Percentiles rank a stretch among this genome's conserved stretches.
Evolutionary conservation across 129 eudicot species (phyloP).

Genomic region (Ambrosia artemisiifolia): DNA sequence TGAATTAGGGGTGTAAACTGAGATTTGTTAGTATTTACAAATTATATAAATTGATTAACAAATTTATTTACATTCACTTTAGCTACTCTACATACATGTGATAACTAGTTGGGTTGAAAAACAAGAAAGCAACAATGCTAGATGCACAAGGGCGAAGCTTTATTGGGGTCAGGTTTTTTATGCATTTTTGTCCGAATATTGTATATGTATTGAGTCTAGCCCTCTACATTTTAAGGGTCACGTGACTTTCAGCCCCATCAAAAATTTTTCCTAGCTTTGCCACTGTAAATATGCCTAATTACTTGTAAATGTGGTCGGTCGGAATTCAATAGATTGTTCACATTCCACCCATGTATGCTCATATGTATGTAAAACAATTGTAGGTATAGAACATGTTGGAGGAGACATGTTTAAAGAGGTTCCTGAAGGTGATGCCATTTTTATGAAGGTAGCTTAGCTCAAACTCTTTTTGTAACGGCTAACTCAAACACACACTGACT

Average conservation of each 20-base stretch:
- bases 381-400: slow-evolving; percentile 43
- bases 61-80: too few species aligned
- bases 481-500: too few species aligned
- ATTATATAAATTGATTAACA: too few species aligned
- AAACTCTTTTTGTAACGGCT: not conserved
- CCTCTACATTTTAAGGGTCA: too few species aligned
- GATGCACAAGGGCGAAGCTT: too few species aligned
- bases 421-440: slow-evolving; percentile 47
- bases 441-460: slow-evolving; percentile 48
- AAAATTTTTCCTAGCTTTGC: too few species aligned
- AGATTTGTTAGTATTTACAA: too few species aligned
- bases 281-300: not conserved
- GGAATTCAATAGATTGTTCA: not conserved
- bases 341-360: not conserved
- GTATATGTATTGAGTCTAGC: too few species aligned
- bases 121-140: not conserved
- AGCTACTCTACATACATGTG: not conserved
- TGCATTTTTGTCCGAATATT: too few species aligned
- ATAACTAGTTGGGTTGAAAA: not conserved
- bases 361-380: not conserved
- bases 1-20: too few species aligned
- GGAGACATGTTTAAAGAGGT: slow-evolving; percentile 61
- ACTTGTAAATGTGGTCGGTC: not conserved
- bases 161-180: too few species aligned
- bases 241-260: too few species aligned